These are phyloP conservation scores for Isatis tinctoria DNA, from an alignment of 345 rosid species.

Conservation along the genomic window DNA sequence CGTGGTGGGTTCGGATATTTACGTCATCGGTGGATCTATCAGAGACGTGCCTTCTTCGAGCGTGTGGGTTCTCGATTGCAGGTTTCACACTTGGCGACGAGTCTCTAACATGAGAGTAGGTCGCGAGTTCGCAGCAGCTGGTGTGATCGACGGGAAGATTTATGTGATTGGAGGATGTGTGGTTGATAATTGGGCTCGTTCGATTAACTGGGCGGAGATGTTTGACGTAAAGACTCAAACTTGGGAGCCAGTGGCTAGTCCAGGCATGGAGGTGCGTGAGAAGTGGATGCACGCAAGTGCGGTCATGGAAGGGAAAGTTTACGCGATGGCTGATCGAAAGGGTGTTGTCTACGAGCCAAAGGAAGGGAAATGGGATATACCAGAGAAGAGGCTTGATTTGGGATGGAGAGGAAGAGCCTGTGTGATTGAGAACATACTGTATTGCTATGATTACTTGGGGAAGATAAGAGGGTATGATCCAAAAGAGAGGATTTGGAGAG, in stretches of 20 bases:
- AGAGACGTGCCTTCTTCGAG: constrained; percentile 62
- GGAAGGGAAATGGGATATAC: constrained; percentile 51
- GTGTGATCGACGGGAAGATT: constrained; percentile 48
- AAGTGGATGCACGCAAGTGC: constrained; percentile 98
- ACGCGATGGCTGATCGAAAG: constrained; percentile 83
- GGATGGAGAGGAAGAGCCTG: constrained; percentile 93
- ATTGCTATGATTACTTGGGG: constrained; percentile 81
- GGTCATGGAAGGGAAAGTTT: constrained; percentile 52
- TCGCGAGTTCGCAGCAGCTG: constrained; percentile 86
- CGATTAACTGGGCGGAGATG: constrained; percentile 81
- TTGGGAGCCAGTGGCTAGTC: constrained; percentile 64
- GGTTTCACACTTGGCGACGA: constrained; percentile 54
- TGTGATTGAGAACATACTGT: constrained; percentile 62
- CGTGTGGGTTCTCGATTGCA: constrained; percentile 77
- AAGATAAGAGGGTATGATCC: constrained; percentile 76
- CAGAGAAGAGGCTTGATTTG: constrained; percentile 53
- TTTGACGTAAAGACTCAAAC: constrained; percentile 42
- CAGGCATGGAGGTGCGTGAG: constrained; percentile 46
- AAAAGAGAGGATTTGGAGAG: constrained; percentile 54
- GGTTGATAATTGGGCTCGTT: constrained; percentile 37
- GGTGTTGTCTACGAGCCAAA: constrained; percentile 65
- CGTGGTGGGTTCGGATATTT: constrained; percentile 49
- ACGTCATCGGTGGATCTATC: constrained; percentile 70
- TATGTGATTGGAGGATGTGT: constrained; percentile 84
- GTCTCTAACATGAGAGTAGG: constrained; percentile 53